Percentiles rank a stretch among this genome's conserved stretches.
phyloP scores from a whole-genome alignment of 169 alveolate species.

The Plasmodium gallinaceum region DNA sequence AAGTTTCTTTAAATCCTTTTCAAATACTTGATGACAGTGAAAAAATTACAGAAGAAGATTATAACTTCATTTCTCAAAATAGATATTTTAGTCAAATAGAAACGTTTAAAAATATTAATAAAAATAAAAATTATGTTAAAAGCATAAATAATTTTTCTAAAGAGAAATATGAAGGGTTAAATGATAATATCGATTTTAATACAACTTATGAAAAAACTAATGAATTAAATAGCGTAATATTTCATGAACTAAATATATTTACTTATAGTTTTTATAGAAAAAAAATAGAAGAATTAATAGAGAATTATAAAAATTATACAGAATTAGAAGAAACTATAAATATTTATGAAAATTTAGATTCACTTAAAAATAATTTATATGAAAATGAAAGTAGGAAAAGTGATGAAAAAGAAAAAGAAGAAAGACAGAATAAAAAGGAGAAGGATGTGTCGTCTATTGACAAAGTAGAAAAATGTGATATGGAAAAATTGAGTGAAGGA shows the following conservation, averaged over 20 bases:
- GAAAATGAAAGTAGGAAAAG: neutral
- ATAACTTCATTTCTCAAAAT: neutral
- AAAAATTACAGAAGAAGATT: neutral
- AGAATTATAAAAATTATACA: slow-evolving; percentile 7
- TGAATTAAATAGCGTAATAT: neutral
- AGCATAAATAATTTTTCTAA: neutral
- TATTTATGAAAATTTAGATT: neutral
- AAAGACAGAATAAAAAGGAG: neutral
- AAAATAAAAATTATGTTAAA: slow-evolving; percentile 8
- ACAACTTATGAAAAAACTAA: neutral
- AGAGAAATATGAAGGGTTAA: neutral
- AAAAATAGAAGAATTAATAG: slow-evolving; percentile 40
- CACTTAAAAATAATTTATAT: neutral
- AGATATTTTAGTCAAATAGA: neutral
- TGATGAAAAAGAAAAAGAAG: neutral
- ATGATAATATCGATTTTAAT: neutral
- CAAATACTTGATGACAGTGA: neutral
- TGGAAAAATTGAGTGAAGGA: no score
- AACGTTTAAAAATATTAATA: neutral
- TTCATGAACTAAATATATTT: slow-evolving; percentile 46
- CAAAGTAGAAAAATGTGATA: no score
- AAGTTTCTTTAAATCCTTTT: slow-evolving; percentile 12
- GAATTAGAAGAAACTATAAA: slow-evolving; percentile 9
- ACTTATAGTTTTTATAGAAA: slow-evolving; percentile 38
- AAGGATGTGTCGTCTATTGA: no score